Percentiles rank a stretch among this genome's conserved stretches.
phyloP scores from a whole-genome alignment of 2,329 filamentous ascomycete species.

The Blumeria hordei region DNA sequence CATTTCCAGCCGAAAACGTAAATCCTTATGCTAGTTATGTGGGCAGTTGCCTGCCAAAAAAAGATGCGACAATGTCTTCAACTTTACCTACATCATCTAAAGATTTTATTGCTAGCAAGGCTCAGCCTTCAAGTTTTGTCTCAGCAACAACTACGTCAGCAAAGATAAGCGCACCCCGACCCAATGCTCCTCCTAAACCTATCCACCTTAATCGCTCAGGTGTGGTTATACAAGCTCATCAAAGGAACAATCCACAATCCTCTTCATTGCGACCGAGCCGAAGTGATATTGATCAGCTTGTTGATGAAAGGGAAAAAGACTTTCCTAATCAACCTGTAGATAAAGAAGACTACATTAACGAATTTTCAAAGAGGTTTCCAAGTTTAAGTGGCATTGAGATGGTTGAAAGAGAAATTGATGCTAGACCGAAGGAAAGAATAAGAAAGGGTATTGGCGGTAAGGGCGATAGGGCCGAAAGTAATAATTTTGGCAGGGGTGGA shows the following conservation, averaged over 20 bases:
- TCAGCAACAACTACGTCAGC: slow-evolving; percentile 10
- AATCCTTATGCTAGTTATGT: slow-evolving; percentile 13
- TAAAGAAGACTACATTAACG: slow-evolving; percentile 37
- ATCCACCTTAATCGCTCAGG: slow-evolving; percentile 32
- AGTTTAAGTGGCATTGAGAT: slow-evolving; percentile 62
- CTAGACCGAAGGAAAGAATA: neutral
- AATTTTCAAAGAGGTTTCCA: slow-evolving; percentile 72
- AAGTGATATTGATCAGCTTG: neutral
- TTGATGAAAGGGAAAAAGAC: neutral
- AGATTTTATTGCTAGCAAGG: neutral
- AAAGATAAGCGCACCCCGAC: slow-evolving; percentile 18
- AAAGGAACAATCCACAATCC: neutral
- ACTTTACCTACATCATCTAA: neutral
- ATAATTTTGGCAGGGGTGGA: neutral
- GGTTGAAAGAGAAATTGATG: slow-evolving; percentile 14
- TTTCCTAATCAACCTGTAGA: slow-evolving; percentile 27
- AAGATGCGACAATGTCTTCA: neutral
- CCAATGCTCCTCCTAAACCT: slow-evolving; percentile 35
- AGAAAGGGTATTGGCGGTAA: neutral
- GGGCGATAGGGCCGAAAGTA: neutral
- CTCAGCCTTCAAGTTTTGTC: slow-evolving; percentile 5
- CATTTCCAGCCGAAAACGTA: neutral
- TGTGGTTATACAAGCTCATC: slow-evolving; percentile 17
- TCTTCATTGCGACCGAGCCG: no score
- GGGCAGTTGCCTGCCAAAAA: neutral